Evolutionary conservation across 2,329 filamentous ascomycete species (phyloP).

Genomic region (Cytospora leucostoma): DNA sequence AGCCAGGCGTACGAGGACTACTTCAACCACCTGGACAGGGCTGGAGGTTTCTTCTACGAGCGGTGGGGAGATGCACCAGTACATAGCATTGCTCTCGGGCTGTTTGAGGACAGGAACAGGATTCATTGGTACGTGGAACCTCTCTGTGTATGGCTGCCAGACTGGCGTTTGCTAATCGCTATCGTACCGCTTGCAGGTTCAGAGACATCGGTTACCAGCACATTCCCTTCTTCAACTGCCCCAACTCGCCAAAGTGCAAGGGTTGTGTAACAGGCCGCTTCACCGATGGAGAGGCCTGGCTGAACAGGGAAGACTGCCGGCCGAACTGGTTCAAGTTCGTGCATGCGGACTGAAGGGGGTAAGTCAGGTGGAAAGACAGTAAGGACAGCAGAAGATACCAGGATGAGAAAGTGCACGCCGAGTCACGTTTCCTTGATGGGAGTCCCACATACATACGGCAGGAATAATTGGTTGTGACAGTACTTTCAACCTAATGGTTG

Average conservation of each 20-base stretch:
- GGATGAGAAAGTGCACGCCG: not conserved
- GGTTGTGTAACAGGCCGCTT: slow-evolving; percentile 85
- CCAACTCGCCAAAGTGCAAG: slow-evolving; percentile 90
- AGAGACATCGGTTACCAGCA: slow-evolving; percentile 98
- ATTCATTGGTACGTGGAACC: slow-evolving; percentile 81
- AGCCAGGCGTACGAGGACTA: slow-evolving; percentile 91
- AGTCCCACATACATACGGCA: slow-evolving; percentile 1
- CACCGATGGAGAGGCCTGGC: slow-evolving; percentile 82
- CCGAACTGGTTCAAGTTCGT: slow-evolving; percentile 97
- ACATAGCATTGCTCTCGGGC: slow-evolving; percentile 86
- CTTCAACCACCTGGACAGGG: slow-evolving; percentile 90
- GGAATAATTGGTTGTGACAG: slow-evolving; percentile 10
- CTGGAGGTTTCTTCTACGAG: slow-evolving; percentile 98
- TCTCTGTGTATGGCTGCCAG: not conserved
- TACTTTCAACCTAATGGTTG: slow-evolving; percentile 18
- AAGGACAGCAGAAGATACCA: slow-evolving; percentile 19
- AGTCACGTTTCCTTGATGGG: slow-evolving; percentile 21
- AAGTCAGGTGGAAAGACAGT: not conserved
- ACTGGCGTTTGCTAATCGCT: not conserved
- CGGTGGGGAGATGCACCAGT: slow-evolving; percentile 98
- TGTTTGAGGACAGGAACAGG: slow-evolving; percentile 88
- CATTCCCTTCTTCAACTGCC: slow-evolving; percentile 98
- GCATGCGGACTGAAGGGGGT: slow-evolving; percentile 65
- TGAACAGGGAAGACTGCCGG: slow-evolving; percentile 89
- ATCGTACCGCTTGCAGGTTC: slow-evolving; percentile 65